Conservation (phyloP, 2,329 filamentous ascomycete genomes). For the Amauroascus niger region DNA sequence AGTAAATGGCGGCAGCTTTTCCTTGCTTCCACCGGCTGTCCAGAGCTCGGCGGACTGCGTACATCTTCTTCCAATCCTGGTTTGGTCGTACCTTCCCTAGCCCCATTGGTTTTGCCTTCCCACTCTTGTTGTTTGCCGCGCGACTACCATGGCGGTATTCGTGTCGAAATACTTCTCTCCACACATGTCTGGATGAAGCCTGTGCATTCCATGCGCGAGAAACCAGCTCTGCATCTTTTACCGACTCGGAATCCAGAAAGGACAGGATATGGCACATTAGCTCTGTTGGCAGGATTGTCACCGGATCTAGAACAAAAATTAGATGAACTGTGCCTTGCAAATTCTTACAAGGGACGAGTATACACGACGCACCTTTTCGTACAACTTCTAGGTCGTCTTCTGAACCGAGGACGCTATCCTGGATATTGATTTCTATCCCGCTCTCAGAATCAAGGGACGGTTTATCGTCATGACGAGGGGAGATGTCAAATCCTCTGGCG, state of each 20-base stretch:
- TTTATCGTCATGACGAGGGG: constrained; percentile 19
- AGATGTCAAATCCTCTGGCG: constrained; percentile 22
- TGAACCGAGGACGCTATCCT: constrained; percentile 30
- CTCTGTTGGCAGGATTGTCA: constrained; percentile 48
- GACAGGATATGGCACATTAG: constrained; percentile 50
- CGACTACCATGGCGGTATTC: constrained; percentile 42
- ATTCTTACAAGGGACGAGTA: not conserved
- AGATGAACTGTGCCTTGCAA: constrained; percentile 11
- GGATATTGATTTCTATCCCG: constrained; percentile 40
- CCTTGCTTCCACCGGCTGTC: constrained; percentile 70
- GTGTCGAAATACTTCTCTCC: constrained; percentile 52
- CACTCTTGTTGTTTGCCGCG: constrained; percentile 13
- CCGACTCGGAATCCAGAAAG: constrained; percentile 48
- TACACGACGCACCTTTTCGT: constrained; percentile 27
- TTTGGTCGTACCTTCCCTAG: constrained; percentile 47
- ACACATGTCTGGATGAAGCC: constrained; percentile 50
- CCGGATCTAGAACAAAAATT: constrained; percentile 40
- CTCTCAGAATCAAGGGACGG: constrained; percentile 39
- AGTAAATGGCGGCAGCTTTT: constrained; percentile 70
- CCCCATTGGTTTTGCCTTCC: constrained; percentile 30
- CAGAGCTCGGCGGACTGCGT: constrained; percentile 64
- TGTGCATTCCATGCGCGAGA: constrained; percentile 48
- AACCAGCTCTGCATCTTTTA: constrained; percentile 48
- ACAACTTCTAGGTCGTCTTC: constrained; percentile 28
- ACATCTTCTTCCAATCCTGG: constrained; percentile 81